Base-by-base conservation (phyloP, 345 rosid genomes). In the Pseudoturritis turrita region DNA sequence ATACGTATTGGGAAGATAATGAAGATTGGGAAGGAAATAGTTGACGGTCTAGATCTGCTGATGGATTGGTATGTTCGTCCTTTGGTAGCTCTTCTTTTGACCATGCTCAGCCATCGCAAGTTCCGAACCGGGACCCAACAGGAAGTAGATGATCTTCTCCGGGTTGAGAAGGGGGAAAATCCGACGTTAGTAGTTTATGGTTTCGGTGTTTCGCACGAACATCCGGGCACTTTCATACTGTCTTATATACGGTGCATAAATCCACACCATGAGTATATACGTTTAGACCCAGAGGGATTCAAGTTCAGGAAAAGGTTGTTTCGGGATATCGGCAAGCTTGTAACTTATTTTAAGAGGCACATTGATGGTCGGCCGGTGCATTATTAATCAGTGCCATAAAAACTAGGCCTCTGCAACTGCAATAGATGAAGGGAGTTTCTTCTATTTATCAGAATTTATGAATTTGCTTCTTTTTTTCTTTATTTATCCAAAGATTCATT, bases 31-130 rank as follows among this genome's bases (percentile, higher is more conserved):
- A 89, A 89, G 66, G 96, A 91, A 72, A 88, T 86, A 44, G 89
- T 91, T 33, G 96, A 91, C 83, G 97, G 89, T 83, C 78, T 91
- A 78, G 96, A 91, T 61, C 56, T 89, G 97, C 89, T 91, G n/a
- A 89, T 89, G 94, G 91, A 89, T 70, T 83, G 91, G 7, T 91
- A 91, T 82, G 92, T 87, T 75, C 96, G 89, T 81, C 92, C 96
- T 72, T 80, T 91, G 52, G 96, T 88, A 74, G 77, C 80, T 65
- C 86, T 86, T 74, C 83, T 7, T 89, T 83, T 25, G 85, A 64
- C 82, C 23, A 86, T 92, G 94, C 82, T 92, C 50, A 81, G 71
- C 62, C 82, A 91, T 59, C 94, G 97, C 33, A 89, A 92, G 79
- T 92, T 92, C 72, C 77, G 36, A 80, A 83, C 53, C 71, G 97